A percentile compares a stretch with the other conserved stretches of the same genome.
These are phyloP conservation scores for Dalbergia oliveri DNA, from an alignment of 306 rosid genomes.

Conservation along the genomic window DNA sequence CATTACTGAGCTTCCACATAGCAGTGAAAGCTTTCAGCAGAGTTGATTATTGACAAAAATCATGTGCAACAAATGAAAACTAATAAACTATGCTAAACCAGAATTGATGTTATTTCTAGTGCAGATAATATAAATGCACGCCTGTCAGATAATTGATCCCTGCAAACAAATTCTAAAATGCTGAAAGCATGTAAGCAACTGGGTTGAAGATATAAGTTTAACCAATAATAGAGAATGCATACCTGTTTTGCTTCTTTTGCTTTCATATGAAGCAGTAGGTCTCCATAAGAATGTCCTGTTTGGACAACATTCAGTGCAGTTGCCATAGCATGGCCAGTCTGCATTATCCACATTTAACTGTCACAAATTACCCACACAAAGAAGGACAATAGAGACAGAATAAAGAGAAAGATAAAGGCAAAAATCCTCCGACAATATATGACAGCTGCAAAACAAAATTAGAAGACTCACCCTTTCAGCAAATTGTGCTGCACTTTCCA, in stretches of 20 bases:
- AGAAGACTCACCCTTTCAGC: slow-evolving; percentile 76
- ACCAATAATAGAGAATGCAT: slow-evolving; percentile 43
- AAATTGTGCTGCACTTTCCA: slow-evolving; percentile 75
- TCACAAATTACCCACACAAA: background rate
- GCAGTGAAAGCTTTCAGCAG: background rate
- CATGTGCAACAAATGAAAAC: background rate
- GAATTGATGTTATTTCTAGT: slow-evolving; percentile 25
- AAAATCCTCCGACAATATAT: slow-evolving; percentile 13
- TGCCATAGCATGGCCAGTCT: slow-evolving; percentile 83
- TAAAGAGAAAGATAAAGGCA: slow-evolving; percentile 22
- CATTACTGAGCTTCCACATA: background rate
- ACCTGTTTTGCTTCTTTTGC: slow-evolving; percentile 81
- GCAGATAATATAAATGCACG: slow-evolving; percentile 16
- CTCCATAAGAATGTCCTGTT: slow-evolving; percentile 92
- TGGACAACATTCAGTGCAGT: slow-evolving; percentile 79
- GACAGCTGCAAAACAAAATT: slow-evolving; percentile 26
- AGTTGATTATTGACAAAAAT: background rate
- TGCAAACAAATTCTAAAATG: slow-evolving; percentile 34
- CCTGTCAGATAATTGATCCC: slow-evolving; percentile 3
- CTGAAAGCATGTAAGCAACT: slow-evolving; percentile 29
- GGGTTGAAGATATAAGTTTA: slow-evolving; percentile 24
- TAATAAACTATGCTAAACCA: background rate
- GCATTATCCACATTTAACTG: slow-evolving; percentile 51
- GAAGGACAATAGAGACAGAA: slow-evolving; percentile 3
- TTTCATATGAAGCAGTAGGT: slow-evolving; percentile 75